Evolutionary conservation across 2,329 filamentous ascomycete genomes (phyloP), one percentile per base, ranked within the genome.

Genomic region (Dothidotthia symphoricarpi): DNA sequence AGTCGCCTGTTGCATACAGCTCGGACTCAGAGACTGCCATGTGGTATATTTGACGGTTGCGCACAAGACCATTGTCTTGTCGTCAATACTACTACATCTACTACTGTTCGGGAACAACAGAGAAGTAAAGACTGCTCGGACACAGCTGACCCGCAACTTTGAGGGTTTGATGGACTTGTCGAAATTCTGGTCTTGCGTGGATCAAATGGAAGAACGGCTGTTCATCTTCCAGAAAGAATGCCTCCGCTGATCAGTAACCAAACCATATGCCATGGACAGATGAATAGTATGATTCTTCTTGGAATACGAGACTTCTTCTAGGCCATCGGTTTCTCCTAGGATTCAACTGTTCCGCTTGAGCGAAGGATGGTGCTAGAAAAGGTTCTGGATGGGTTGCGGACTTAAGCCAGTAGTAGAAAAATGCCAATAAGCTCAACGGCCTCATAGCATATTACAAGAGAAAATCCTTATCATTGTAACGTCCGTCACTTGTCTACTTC

Each of bases 21-120:
- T 7, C 59, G 66, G 17, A 6, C 62, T 55, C 13, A 48, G 65
- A 3, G 53, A 63, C 28, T 71, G 67, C 42, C 67, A 73, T 27
- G 66, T 68, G 10, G 62, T 67, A 16, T 74, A 73, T 41, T 66
- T 60, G 8, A 69, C 73, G 57, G 68, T 74, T 1, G 72, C 69
- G 0, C 72, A 75, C 48, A 69, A 74, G 24, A 57, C 73, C 4
- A 68, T 74, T 8, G 69, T 75, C 17, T 64, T 71, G 0, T 75
- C 72, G 1, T 72, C 72, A 0, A 63, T 75, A 0, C 67, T 74
- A 32, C 63, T 75, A 10, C 71, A 75, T 39, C 73, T 60, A 0
- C 57, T 75, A 1, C 62, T 75, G 0, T 74, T 74, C 39, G 53
- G 53, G 1, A 59, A 67, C 14, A 63, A 70, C 14, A 44, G 39